Evolutionary conservation across 75 land plant species (phyloP).

Genomic region (Larix kaempferi): DNA sequence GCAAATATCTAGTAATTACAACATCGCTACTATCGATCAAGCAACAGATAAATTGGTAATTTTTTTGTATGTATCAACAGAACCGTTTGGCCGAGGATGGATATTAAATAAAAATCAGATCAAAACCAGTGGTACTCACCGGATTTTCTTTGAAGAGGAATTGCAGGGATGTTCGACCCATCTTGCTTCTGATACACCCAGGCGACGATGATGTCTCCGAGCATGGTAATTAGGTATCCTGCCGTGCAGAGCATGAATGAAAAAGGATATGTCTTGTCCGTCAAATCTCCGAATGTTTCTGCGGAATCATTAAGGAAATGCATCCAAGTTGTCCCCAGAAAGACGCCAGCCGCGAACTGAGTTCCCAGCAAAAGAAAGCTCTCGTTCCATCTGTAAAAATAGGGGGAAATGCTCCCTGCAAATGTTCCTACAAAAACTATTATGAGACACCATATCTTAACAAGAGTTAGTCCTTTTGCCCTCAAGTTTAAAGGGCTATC

Average conservation of each 20-base stretch:
- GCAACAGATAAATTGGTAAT: too few species aligned
- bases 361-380: slow-evolving; percentile 69
- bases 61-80: not conserved
- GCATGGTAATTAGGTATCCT: slow-evolving; percentile 72
- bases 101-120: not conserved
- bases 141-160: not conserved
- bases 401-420: slow-evolving; percentile 75
- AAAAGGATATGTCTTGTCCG: slow-evolving; percentile 59
- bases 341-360: slow-evolving; percentile 90
- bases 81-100: not conserved
- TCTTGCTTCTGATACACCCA: slow-evolving; percentile 24
- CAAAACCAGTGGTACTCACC: not conserved
- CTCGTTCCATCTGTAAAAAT: slow-evolving; percentile 74
- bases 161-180: not conserved
- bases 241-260: slow-evolving; percentile 77
- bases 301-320: slow-evolving; percentile 75
- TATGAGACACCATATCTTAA: slow-evolving; percentile 67
- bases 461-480: slow-evolving; percentile 45
- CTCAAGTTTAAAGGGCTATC: slow-evolving; percentile 32
- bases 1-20: not conserved
- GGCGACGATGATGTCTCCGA: slow-evolving; percentile 51
- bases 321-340: slow-evolving; percentile 72
- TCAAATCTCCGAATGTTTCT: slow-evolving; percentile 48
- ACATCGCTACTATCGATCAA: too few species aligned
- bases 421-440: slow-evolving; percentile 73